Evolutionary conservation across 805 yeast species (phyloP), one percentile per base, ranked within the genome.

Genomic region (Yarrowia sp.): DNA sequence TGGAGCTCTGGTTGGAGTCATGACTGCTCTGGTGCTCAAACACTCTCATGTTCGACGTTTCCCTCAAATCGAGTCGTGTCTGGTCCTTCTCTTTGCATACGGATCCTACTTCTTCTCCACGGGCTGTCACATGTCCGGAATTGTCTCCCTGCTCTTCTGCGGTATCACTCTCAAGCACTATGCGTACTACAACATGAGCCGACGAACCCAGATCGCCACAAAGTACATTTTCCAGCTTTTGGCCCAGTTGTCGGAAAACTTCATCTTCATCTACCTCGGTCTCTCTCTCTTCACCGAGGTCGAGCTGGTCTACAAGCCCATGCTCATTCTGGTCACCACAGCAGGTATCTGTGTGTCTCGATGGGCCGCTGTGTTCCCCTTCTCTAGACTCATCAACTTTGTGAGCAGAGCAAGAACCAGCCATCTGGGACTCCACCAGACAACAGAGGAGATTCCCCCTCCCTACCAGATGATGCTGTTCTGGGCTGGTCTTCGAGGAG

Each of bases 101-200:
- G 97, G 92, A 74, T 92, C 98, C 0, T 95, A 95, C 78, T 95
- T 95, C 81, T 95, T 95, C 78, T 93, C 98, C 50, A 95, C 95
- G 75, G 99, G 99, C 61, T 96, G 98, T 74, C 99, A 96, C 77
- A 95, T 95, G 99, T 93, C 98, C 7, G 99, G 99, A 55, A 94
- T 94, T 71, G 98, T 94, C 8, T 92, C 98, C 1, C 82, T 95
- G 71, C 80, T 95, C 71, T 95, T 95, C 80, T 94, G 98, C 77
- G 99, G 99, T 67, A 95, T 95, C 70, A 94, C 99, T 1, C 81
- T 95, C 76, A 95, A 94, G 77, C 98, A 96, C 78, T 95, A 95
- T 76, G 99, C 98, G 15, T 93, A 93, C 79, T 95, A 86, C 79
- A 96, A 94, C 79, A 95, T 95, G 99, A 92, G 98, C 6, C 85